Percentiles rank a stretch among this genome's conserved stretches.
phyloP scores from a whole-genome alignment of 1,139 yeast genomes.

The Pichia sp. region DNA sequence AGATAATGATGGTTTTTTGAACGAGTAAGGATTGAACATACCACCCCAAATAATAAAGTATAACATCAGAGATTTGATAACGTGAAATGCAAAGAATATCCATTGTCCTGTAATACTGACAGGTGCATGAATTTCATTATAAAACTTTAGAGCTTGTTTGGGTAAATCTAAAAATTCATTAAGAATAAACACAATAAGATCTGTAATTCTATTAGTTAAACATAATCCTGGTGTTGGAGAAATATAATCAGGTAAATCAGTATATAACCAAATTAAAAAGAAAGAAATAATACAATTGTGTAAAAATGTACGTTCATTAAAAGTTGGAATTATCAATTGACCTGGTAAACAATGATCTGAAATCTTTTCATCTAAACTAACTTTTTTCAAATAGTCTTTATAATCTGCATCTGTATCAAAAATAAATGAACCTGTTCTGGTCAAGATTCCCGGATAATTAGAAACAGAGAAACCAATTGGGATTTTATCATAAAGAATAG shows the following conservation, averaged over 20 bases:
- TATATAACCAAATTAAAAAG: conserved; percentile 72
- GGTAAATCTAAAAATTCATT: conserved; percentile 31
- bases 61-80: conserved; percentile 53
- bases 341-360: conserved; percentile 78
- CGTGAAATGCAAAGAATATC: conserved; percentile 65
- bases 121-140: conserved; percentile 37
- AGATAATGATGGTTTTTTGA: conserved; percentile 28
- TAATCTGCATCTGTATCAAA: conserved; percentile 56
- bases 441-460: conserved; percentile 76
- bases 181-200: conserved; percentile 34
- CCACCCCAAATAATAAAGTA: conserved; percentile 62
- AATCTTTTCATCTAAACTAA: conserved; percentile 42
- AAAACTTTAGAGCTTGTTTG: conserved; percentile 40
- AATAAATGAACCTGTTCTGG: conserved; percentile 75
- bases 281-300: conserved; percentile 40
- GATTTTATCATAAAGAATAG: conserved; percentile 55
- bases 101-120: conserved; percentile 49
- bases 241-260: conserved; percentile 83
- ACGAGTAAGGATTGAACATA: conserved; percentile 63
- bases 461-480: conserved; percentile 68
- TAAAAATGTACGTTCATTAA: conserved; percentile 55
- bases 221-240: conserved; percentile 92
- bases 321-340: conserved; percentile 76
- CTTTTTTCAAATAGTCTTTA: conserved; percentile 37
- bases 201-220: conserved; percentile 59